These are phyloP conservation scores for Carpinus fangiana DNA, from an alignment of 306 rosid species.

Conservation along the genomic window DNA sequence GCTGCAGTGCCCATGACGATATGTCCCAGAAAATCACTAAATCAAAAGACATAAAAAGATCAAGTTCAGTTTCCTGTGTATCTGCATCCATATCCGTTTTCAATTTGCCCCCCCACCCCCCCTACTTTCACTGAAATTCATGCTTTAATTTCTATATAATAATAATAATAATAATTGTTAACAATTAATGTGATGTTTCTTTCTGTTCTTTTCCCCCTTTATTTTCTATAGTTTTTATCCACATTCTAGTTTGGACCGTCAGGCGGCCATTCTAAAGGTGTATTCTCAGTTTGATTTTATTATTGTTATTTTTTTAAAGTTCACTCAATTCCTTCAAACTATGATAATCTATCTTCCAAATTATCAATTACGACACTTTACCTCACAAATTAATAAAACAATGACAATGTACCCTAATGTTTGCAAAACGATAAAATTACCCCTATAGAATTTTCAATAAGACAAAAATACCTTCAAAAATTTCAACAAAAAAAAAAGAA, in stretches of 20 bases:
- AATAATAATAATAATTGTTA: not conserved
- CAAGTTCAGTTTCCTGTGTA: slow-evolving; percentile 44
- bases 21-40: slow-evolving; percentile 48
- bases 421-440: too few relatives aligned
- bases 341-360: too few relatives aligned
- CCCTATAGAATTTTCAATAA: too few relatives aligned
- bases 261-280: slow-evolving; percentile 52
- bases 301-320: too few relatives aligned
- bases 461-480: too few relatives aligned
- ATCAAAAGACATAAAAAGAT: slow-evolving; percentile 42
- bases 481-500: too few relatives aligned
- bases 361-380: too few relatives aligned
- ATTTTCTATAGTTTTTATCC: slow-evolving; percentile 19
- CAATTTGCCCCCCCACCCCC: slow-evolving; percentile 27
- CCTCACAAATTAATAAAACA: too few relatives aligned
- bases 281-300: slow-evolving; percentile 32
- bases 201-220: too few relatives aligned
- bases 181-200: not conserved
- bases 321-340: too few relatives aligned
- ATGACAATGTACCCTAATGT: too few relatives aligned
- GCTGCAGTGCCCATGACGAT: slow-evolving; percentile 51
- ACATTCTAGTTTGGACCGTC: slow-evolving; percentile 43
- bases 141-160: slow-evolving; percentile 21
- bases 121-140: slow-evolving; percentile 50
- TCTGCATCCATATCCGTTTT: slow-evolving; percentile 46